Base-by-base conservation (phyloP, 768 basidiomycete species). In the Tricholoma furcatifolium region DNA sequence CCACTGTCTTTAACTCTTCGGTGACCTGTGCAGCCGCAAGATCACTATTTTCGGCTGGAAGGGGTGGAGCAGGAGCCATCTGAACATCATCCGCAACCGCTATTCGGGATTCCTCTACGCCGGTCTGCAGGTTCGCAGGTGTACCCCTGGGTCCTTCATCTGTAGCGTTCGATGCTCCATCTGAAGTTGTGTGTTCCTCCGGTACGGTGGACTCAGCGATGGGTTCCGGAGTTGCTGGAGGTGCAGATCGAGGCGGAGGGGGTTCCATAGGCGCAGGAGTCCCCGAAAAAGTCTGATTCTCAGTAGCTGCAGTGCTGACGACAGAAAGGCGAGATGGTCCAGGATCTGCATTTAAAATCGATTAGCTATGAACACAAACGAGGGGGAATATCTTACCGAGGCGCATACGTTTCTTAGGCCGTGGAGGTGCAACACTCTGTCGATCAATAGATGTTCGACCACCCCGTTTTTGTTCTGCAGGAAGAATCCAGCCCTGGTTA, bases 401-500 rank as follows among this genome's bases (percentile, higher is more conserved):
- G 43, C 79, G 80, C 54, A 70, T 70, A 32, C 73, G 75, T 69
- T 85, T 86, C 67, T 72, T 81, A 17, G 83, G 80, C 9, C 56
- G 80, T 31, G 76, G 79, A 27, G 74, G 56, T 5, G 66, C 60
- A 11, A 74, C 55, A 3, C 65, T 60, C n/a, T 66, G 67, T 35
- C 75, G 71, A 21, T 83, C 82, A 9, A 76, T 55, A 12, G 73
- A 63, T 18, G 69, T 66, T 12, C 88, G 72, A 18, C 83, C 83
- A 27, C 84, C 80, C 30, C 93, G 78, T 58, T 82, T 80, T 47
- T 83, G 80, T 31, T 87, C 89, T 2, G 83, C 74, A 20, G 91
- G 89, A 12, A 95, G 70, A 7, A 96, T 91, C 93, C 92, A 95
- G 0, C 93, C 93, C 20, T 76, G 74, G 53, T 97, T 87, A 70